A percentile compares a stretch with the other conserved stretches of the same genome.
phyloP scores from a whole-genome alignment of 495 filamentous ascomycete genomes.

The Xylaria venustula region DNA sequence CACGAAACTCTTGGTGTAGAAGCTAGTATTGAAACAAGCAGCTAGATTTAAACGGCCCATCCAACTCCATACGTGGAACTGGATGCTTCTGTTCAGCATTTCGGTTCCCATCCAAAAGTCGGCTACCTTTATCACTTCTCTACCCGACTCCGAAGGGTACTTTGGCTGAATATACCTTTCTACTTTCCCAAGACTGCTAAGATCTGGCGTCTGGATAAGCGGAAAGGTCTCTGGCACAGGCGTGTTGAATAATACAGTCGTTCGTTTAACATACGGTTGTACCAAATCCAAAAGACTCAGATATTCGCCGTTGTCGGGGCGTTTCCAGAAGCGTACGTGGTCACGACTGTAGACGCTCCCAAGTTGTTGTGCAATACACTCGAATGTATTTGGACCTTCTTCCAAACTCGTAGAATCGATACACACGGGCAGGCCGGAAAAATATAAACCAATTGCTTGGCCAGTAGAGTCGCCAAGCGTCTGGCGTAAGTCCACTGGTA shows the following conservation, averaged over 20 bases:
- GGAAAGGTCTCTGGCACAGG: slow-evolving; percentile 2
- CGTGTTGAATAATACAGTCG: slow-evolving; percentile 10
- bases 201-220: slow-evolving; percentile 18
- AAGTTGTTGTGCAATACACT: too few relatives aligned
- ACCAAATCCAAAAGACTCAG: slow-evolving; percentile 8
- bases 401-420: slow-evolving; percentile 7
- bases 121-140: too few relatives aligned
- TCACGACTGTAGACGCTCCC: too few relatives aligned
- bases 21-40: too few relatives aligned
- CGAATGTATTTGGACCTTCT: too few relatives aligned
- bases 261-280: slow-evolving; percentile 14
- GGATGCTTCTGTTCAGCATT: too few relatives aligned
- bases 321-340: not conserved
- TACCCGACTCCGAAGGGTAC: not conserved
- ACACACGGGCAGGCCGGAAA: slow-evolving; percentile 23
- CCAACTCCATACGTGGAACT: too few relatives aligned
- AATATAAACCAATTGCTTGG: slow-evolving; percentile 13
- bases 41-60: too few relatives aligned
- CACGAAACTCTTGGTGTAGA: too few relatives aligned
- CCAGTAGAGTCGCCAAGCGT: not conserved
- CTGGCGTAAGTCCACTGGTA: slow-evolving; percentile 20
- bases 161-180: slow-evolving; percentile 13
- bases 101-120: too few relatives aligned
- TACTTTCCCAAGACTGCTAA: slow-evolving; percentile 26
- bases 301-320: not conserved